A percentile compares a stretch with the other conserved stretches of the same genome.
Evolutionary conservation across 805 yeast species (phyloP).

Genomic region (Nematodospora valgi): DNA sequence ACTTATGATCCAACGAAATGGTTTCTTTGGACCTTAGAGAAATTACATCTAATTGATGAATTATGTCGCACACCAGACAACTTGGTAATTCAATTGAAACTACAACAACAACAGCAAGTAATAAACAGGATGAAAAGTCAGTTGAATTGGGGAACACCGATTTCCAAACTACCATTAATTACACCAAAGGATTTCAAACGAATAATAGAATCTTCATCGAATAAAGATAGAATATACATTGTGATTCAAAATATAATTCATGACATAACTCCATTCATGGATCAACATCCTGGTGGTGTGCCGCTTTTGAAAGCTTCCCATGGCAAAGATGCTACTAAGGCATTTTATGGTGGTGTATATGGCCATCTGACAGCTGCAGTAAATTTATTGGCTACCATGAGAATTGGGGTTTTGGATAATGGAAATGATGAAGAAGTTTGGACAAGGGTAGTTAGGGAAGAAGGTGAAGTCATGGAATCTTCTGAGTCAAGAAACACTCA

Average conservation of each 20-base stretch:
- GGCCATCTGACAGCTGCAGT: constrained; percentile 91
- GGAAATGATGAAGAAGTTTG: constrained; percentile 81
- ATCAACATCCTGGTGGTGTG: constrained; percentile 92
- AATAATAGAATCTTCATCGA: constrained; percentile 34
- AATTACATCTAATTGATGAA: constrained; percentile 57
- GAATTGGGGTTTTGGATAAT: constrained; percentile 81
- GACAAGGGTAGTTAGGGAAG: constrained; percentile 67
- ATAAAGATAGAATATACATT: constrained; percentile 56
- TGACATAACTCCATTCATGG: constrained; percentile 86
- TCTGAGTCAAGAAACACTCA: constrained; percentile 13
- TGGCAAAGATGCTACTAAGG: constrained; percentile 92
- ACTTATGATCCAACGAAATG: constrained; percentile 88
- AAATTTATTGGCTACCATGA: constrained; percentile 87
- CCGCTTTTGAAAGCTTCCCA: constrained; percentile 75
- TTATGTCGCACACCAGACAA: constrained; percentile 67
- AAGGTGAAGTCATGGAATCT: constrained; percentile 43
- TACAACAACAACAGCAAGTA: constrained; percentile 72
- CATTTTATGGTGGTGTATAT: constrained; percentile 93
- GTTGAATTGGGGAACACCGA: constrained; percentile 92
- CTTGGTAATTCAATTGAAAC: constrained; percentile 51
- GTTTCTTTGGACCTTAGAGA: constrained; percentile 51
- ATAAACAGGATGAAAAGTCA: constrained; percentile 73
- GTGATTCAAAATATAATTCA: constrained; percentile 90
- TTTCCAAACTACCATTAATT: constrained; percentile 75
- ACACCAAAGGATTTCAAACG: constrained; percentile 44